These are phyloP conservation scores for Ogataea allantospora DNA, from an alignment of 805 yeast species.

Conservation along the genomic window DNA sequence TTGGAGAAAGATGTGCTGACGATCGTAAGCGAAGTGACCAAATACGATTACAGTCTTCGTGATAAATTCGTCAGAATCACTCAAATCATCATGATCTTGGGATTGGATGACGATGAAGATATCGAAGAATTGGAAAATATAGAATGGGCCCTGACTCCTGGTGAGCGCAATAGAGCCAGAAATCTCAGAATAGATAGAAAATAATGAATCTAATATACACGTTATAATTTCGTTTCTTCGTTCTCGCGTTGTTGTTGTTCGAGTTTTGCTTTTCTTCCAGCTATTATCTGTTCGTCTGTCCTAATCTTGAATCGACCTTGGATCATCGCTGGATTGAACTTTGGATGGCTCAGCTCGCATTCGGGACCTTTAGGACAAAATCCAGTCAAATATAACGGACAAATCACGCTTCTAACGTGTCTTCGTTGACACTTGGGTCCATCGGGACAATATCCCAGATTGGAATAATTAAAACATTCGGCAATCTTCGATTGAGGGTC, in stretches of 20 bases:
- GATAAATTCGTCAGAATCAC: constrained; percentile 79
- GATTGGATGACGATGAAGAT: constrained; percentile 68
- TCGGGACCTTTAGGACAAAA: constrained; percentile 88
- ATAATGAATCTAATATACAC: constrained; percentile 17
- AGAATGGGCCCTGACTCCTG: constrained; percentile 75
- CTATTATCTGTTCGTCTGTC: constrained; percentile 39
- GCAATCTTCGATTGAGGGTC: constrained; percentile 90
- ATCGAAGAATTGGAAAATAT: constrained; percentile 31
- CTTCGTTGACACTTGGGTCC: constrained; percentile 85
- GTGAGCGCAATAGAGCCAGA: constrained; percentile 66
- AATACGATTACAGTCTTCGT: constrained; percentile 67
- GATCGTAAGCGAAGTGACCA: constrained; percentile 71
- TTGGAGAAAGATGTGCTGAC: constrained; percentile 78
- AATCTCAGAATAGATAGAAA: constrained; percentile 48
- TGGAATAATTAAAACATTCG: constrained; percentile 74
- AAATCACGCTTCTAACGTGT: constrained; percentile 72
- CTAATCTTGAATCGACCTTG: constrained; percentile 46
- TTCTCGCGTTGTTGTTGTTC: constrained; percentile 23
- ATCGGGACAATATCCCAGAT: constrained; percentile 85
- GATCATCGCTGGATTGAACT: constrained; percentile 48
- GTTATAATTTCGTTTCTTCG: constrained; percentile 9
- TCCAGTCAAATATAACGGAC: constrained; percentile 82
- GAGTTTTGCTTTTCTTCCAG: constrained; percentile 26
- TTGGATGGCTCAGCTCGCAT: constrained; percentile 82
- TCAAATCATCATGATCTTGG: constrained; percentile 77